Conservation (phyloP, 495 filamentous ascomycete genomes). For the Aspergillus steynii region DNA sequence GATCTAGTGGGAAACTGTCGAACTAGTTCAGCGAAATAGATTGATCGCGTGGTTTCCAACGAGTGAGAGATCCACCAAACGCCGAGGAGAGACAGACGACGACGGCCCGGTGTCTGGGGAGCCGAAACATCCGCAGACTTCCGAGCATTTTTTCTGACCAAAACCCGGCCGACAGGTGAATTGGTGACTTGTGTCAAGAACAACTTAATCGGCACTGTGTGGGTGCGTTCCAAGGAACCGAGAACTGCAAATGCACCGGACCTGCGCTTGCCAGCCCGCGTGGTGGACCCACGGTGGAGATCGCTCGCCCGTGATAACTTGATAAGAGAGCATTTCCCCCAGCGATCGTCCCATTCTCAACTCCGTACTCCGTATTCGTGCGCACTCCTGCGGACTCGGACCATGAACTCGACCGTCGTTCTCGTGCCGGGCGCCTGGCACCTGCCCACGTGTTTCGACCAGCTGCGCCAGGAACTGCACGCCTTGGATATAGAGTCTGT, state of each 20-base stretch:
- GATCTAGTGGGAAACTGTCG: background rate
- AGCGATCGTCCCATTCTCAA: background rate
- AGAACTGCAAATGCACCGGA: no score
- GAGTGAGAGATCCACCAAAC: background rate
- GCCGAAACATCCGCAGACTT: background rate
- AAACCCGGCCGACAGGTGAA: no score
- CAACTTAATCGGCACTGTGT: no score
- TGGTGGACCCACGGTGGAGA: background rate
- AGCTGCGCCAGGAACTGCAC: background rate
- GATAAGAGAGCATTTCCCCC: background rate
- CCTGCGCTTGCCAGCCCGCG: no score
- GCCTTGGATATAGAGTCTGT: background rate
- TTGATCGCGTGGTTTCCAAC: background rate
- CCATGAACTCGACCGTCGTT: background rate
- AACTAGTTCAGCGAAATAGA: background rate
- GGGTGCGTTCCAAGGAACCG: no score
- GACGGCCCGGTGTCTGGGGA: background rate
- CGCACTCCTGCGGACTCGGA: background rate
- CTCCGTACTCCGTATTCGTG: no score
- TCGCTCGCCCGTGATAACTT: background rate
- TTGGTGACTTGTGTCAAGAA: no score
- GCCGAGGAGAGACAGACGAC: background rate
- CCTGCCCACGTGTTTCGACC: slow-evolving; percentile 2
- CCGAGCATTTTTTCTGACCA: no score
- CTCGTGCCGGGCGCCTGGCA: slow-evolving; percentile 7